Conservation (phyloP, 257 asterid genomes). For the Solanum pinnatisectum region DNA sequence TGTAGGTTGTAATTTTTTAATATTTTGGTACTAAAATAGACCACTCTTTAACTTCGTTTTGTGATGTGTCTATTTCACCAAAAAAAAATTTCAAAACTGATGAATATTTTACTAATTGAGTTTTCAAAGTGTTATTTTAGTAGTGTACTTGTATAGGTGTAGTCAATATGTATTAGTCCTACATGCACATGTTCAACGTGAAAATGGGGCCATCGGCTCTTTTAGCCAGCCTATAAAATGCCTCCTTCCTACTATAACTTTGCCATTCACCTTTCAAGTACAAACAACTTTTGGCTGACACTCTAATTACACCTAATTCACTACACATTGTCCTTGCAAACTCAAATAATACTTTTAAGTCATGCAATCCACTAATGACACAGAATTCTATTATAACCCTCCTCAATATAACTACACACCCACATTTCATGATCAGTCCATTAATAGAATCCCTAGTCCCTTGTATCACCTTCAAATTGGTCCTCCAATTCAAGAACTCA, state of each 20-base stretch:
- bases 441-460: constrained; percentile 31
- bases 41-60: neutral
- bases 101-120: neutral
- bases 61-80: neutral
- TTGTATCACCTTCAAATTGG: constrained; percentile 28
- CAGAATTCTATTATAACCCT: constrained; percentile 34
- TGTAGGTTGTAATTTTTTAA: too few relatives aligned
- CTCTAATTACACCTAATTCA: constrained; percentile 9
- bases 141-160: neutral
- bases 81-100: too few relatives aligned
- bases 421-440: constrained; percentile 21
- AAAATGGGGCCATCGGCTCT: constrained; percentile 24
- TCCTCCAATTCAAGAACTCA: constrained; percentile 52
- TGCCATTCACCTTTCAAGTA: constrained; percentile 30
- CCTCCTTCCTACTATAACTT: constrained; percentile 22
- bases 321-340: neutral
- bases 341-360: constrained; percentile 1
- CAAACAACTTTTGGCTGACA: neutral
- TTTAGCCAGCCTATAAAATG: constrained; percentile 51
- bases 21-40: too few relatives aligned
- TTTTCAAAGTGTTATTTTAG: neutral
- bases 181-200: constrained; percentile 5
- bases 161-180: neutral
- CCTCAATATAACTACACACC: constrained; percentile 14
- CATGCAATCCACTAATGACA: constrained; percentile 60